phyloP scores from a whole-genome alignment of 148 eudicot genomes.

The Arbutus unedo region DNA sequence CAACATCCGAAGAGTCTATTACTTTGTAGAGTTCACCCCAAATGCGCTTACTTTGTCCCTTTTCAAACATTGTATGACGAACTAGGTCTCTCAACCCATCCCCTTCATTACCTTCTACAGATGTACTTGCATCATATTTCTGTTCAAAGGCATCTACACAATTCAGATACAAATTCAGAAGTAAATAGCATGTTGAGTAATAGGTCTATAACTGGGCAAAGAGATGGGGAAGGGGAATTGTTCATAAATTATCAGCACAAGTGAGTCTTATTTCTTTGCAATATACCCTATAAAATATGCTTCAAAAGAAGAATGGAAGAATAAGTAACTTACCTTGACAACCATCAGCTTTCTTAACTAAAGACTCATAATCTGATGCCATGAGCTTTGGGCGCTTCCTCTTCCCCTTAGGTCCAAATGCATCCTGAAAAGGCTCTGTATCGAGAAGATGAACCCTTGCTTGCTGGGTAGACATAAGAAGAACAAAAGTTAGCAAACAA shows the following conservation, averaged over 20 bases:
- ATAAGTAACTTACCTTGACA: slow-evolving; percentile 51
- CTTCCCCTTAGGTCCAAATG: slow-evolving; percentile 83
- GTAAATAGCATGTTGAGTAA: not conserved
- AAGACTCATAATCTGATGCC: slow-evolving; percentile 60
- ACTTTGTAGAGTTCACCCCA: slow-evolving; percentile 99
- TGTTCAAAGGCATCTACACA: slow-evolving; percentile 68
- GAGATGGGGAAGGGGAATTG: not conserved
- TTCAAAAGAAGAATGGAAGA: not conserved
- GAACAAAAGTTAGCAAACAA: not conserved
- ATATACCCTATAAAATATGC: not conserved
- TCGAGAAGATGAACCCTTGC: slow-evolving; percentile 81
- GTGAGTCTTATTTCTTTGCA: not conserved
- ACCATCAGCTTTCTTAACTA: slow-evolving; percentile 74
- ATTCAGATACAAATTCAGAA: not conserved
- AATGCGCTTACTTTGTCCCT: slow-evolving; percentile 99
- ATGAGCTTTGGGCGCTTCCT: slow-evolving; percentile 74
- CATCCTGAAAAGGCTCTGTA: slow-evolving; percentile 69
- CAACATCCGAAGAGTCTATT: slow-evolving; percentile 92
- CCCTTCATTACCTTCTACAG: slow-evolving; percentile 52
- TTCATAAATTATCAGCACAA: not conserved
- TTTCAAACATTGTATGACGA: slow-evolving; percentile 92
- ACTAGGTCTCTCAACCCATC: slow-evolving; percentile 97
- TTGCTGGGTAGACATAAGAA: slow-evolving; percentile 46
- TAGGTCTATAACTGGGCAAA: not conserved
- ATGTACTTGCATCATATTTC: slow-evolving; percentile 40